Conservation (phyloP, 2,329 filamentous ascomycete genomes). For the Cryphonectria radicalis region DNA sequence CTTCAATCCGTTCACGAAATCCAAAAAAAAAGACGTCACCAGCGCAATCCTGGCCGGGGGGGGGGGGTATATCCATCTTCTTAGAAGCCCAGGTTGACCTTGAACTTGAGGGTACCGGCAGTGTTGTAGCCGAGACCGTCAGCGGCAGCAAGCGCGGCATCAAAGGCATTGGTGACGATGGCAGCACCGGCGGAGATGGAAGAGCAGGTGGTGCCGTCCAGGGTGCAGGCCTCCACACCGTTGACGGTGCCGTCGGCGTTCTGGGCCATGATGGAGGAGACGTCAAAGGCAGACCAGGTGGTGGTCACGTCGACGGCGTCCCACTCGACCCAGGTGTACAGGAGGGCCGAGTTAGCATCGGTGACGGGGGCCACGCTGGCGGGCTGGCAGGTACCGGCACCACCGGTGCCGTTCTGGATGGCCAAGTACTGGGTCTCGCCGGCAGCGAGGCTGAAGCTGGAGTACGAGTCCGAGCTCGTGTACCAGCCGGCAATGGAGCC, state of each 20-base stretch:
- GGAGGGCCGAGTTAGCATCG: constrained; percentile 47
- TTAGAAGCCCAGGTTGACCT: constrained; percentile 25
- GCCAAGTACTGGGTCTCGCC: constrained; percentile 47
- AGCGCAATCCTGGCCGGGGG: neutral
- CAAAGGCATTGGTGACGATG: constrained; percentile 40
- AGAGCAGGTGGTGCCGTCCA: constrained; percentile 37
- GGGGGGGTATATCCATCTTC: neutral
- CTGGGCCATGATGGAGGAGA: constrained; percentile 52
- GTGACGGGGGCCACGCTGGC: constrained; percentile 35
- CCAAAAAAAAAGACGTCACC: constrained; percentile 8
- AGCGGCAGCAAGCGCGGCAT: constrained; percentile 38
- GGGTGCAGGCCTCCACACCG: constrained; percentile 46
- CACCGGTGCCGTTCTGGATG: constrained; percentile 52
- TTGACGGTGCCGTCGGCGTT: constrained; percentile 41
- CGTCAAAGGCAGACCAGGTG: constrained; percentile 56
- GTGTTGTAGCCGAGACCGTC: constrained; percentile 39
- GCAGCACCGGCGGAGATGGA: constrained; percentile 38
- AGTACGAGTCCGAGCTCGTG: constrained; percentile 39
- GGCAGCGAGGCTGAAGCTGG: constrained; percentile 47
- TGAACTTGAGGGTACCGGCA: constrained; percentile 26
- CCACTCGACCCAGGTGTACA: constrained; percentile 54
- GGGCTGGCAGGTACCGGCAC: constrained; percentile 50
- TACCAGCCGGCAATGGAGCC: constrained; percentile 54
- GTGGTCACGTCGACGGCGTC: constrained; percentile 50
- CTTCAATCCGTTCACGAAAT: neutral